phyloP scores from a whole-genome alignment of 116 monocot species.

The Zostera marina region DNA sequence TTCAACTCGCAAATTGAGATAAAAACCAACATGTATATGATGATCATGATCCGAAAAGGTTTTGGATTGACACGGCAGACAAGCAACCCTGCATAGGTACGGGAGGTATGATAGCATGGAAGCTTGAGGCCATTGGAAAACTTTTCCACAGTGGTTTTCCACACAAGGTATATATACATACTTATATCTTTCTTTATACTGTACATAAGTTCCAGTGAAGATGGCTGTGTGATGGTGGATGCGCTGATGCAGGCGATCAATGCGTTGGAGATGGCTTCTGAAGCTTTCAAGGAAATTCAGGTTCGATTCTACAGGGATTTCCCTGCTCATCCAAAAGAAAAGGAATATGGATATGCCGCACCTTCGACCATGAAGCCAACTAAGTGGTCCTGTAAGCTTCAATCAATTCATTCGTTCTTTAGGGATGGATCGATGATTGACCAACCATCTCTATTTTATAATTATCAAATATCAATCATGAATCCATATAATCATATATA shows the following conservation, averaged over 20 bases:
- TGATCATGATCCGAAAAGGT: conserved; percentile 43
- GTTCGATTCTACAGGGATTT: conserved; percentile 72
- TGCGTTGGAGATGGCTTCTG: conserved; percentile 71
- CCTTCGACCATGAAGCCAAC: conserved; percentile 98
- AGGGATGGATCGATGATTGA: background rate
- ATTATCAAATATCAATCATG: too few relatives aligned
- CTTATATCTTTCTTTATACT: background rate
- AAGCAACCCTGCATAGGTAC: conserved; percentile 97
- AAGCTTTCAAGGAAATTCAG: conserved; percentile 89
- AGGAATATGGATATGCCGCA: conserved; percentile 69
- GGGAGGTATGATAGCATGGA: conserved; percentile 89
- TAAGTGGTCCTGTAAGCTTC: conserved; percentile 83
- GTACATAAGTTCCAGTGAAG: too few relatives aligned
- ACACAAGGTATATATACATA: conserved; percentile 42
- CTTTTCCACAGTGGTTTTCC: conserved; percentile 95
- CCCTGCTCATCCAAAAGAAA: conserved; percentile 65
- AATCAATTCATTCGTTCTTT: background rate
- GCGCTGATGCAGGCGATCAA: conserved; percentile 56
- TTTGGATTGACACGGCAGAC: conserved; percentile 98
- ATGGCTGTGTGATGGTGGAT: too few relatives aligned
- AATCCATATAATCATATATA: too few relatives aligned
- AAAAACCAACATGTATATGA: background rate
- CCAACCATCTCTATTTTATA: too few relatives aligned
- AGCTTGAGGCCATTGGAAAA: conserved; percentile 61
- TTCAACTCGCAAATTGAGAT: background rate